A percentile compares a stretch with the other conserved stretches of the same genome.
Evolutionary conservation across 78 protist genomes (phyloP).

Genomic region (Chrysochromulina parva): DNA sequence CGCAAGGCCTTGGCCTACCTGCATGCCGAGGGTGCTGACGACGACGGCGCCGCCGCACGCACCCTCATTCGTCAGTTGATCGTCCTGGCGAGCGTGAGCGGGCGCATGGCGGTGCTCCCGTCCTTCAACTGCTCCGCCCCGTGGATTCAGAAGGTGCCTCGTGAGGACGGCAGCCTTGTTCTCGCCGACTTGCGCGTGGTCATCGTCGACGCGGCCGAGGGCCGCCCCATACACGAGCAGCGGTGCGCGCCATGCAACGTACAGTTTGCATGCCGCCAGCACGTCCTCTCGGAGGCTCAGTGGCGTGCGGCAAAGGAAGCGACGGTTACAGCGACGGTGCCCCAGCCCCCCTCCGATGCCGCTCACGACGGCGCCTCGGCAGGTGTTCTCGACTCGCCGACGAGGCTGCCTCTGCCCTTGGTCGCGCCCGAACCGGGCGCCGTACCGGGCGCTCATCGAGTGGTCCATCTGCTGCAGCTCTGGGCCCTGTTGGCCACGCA

Average conservation of each 20-base stretch:
- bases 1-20: neutral
- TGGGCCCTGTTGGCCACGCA: no score
- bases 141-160: neutral
- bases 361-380: no score
- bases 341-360: neutral
- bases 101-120: neutral
- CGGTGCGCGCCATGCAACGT: constrained; percentile 3
- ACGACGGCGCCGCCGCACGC: neutral
- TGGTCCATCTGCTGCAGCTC: no score
- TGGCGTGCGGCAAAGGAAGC: neutral
- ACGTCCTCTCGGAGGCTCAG: constrained; percentile 3
- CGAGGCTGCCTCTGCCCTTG: neutral
- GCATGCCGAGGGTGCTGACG: neutral
- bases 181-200: neutral
- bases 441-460: no score
- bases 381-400: no score
- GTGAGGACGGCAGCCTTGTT: neutral
- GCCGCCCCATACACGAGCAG: neutral
- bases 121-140: constrained; percentile 6
- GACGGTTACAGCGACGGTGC: no score
- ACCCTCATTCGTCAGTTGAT: neutral
- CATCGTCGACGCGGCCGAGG: neutral
- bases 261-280: neutral
- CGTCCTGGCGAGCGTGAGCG: neutral
- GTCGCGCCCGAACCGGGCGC: neutral